Evolutionary conservation across 345 rosid genomes (phyloP), one percentile per base, ranked within the genome.

Genomic region (Bruguiera sexangula): DNA sequence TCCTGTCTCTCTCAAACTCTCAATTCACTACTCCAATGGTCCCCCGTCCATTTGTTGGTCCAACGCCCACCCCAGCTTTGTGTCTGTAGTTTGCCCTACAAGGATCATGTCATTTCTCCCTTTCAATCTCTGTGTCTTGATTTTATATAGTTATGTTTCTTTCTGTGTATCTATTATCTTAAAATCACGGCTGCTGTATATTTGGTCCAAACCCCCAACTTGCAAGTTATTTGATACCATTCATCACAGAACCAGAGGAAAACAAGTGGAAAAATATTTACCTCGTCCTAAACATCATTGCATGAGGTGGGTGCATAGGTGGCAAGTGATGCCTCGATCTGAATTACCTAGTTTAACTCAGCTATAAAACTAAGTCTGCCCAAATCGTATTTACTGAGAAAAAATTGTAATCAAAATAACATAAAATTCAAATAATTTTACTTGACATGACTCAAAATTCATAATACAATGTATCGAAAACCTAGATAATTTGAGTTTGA

Each of bases 61-160:
- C 78, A 74, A 55, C 56, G 36, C 57, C 43, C 51, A 43, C 70
- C 52, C 73, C 69, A 69, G 52, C 6, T 43, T 43, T 43, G 19
- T 86, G 91, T 86, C 89, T 78, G 89, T 72, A 67, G 88, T 87
- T 85, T 78, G 70, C 82, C 84, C 86, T 61, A 80, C 89, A 87
- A 66, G 36, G 80, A 80, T 71, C 76, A 62, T 69, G 79, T 82
- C 83, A 62, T 73, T 65, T 56, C 80, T 69, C 64, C 73, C 76
- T 79, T 80, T 78, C 73, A 67, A 60, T 80, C 73, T 72, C 75
- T 52, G 31, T 43, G 75, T 61, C 65, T 72, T 29, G 5, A 74
- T 80, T 78, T 66, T 13, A 10, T 24, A 8, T 55, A 13, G 63
- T 61, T 69, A 61, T 79, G 82, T 82, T 74, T 73, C 46, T 73